A percentile compares a stretch with the other conserved stretches of the same genome.
phyloP scores from a whole-genome alignment of 768 basidiomycete genomes.

The Fomitopsis serialis region DNA sequence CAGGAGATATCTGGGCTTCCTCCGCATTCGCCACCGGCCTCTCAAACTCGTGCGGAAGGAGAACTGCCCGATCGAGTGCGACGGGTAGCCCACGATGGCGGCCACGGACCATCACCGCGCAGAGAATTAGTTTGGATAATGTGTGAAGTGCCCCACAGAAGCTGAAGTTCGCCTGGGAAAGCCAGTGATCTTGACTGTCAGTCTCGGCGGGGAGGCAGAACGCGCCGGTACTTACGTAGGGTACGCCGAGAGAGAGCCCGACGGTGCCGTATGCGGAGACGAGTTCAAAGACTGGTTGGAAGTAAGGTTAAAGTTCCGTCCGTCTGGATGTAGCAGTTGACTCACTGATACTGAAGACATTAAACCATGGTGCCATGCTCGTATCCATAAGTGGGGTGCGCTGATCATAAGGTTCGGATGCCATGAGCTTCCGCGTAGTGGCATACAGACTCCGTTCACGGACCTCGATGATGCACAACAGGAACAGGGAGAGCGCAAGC shows the following conservation, averaged over 20 bases:
- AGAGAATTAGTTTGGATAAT: slow-evolving; percentile 83
- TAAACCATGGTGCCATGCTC: slow-evolving; percentile 62
- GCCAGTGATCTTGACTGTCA: slow-evolving; percentile 7
- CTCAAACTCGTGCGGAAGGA: slow-evolving; percentile 9
- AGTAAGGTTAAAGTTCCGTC: no score
- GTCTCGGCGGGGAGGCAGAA: background rate
- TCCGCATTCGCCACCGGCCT: background rate
- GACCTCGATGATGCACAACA: slow-evolving; percentile 92
- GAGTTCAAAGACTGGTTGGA: slow-evolving; percentile 65
- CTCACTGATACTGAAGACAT: slow-evolving; percentile 69
- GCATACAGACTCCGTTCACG: slow-evolving; percentile 12
- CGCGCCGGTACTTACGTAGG: slow-evolving; percentile 47
- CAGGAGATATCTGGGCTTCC: background rate
- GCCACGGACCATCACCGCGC: slow-evolving; percentile 88
- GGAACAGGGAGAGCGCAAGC: slow-evolving; percentile 79
- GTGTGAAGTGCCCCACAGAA: slow-evolving; percentile 73
- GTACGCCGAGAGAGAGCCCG: slow-evolving; percentile 81
- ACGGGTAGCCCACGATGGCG: slow-evolving; percentile 85
- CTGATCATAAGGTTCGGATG: slow-evolving; percentile 28
- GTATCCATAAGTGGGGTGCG: slow-evolving; percentile 51
- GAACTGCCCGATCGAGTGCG: slow-evolving; percentile 60
- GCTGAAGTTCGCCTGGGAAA: slow-evolving; percentile 67
- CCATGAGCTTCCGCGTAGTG: background rate
- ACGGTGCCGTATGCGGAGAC: slow-evolving; percentile 87
- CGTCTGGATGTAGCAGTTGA: no score